Base-by-base conservation (phyloP, 2,329 filamentous ascomycete genomes). In the Bipolaris cookei region DNA sequence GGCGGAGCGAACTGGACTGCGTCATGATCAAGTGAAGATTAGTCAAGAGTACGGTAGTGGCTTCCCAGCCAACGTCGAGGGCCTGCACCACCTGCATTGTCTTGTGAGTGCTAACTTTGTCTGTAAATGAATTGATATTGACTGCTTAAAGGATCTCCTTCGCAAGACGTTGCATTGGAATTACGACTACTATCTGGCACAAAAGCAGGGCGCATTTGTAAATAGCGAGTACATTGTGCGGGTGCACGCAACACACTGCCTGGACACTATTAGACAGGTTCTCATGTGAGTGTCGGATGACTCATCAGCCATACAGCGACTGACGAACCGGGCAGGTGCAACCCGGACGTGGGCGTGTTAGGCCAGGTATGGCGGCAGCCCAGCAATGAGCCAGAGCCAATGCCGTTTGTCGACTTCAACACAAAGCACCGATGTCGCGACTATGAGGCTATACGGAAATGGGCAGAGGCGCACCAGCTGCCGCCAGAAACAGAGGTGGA, bases 321-420 rank as follows among this genome's bases (percentile, higher is more conserved):
- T 30, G 18, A 44, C 23, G 42, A 44, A 13, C 16, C 5, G n/a
- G 7, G 25, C 23, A 44, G 42, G 42, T 44, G 86, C 71, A 84
- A 82, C 25, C 78, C 83, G 18, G 86, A 88, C 62, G 82, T 84
- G 2, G 85, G 81, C 1, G 80, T 88, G 0, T 77, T 88, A 0
- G 85, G 85, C 11, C 85, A 88, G 63, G 80, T 88, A 5, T 88
- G 86, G 86, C 81, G 81, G 32, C 76, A 84, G 51, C 69, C 74
- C 21, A 69, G 72, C 3, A 55, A 51, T 20, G 66, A 78, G 1
- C 64, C 76, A 10, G 79, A 81, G 0, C 80, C 85, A 1, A 74
- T 74, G 46, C 80, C 85, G 0, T 87, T 86, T 61, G 84, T 86
- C 2, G 85, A 88, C 68, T 88, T 88, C 73, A 85, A 86, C 64